A percentile compares a stretch with the other conserved stretches of the same genome.
phyloP scores from a whole-genome alignment of 805 yeast genomes.

The Priceomyces medius region DNA sequence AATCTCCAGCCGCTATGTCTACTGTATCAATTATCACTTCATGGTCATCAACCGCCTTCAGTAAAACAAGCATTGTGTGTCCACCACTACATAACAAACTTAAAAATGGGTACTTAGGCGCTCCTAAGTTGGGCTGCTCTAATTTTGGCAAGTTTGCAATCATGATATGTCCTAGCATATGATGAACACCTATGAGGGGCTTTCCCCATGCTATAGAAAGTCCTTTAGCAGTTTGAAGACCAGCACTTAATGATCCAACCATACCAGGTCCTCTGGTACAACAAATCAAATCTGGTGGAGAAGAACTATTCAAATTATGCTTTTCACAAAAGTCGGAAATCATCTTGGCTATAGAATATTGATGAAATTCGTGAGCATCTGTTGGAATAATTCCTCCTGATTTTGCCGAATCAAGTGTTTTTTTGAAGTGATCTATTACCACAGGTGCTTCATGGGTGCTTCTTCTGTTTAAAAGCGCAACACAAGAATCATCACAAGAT shows the following conservation, averaged over 20 bases:
- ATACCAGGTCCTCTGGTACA: constrained; percentile 97
- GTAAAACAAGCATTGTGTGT: constrained; percentile 82
- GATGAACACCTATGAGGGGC: constrained; percentile 90
- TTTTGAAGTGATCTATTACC: constrained; percentile 57
- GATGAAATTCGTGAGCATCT: constrained; percentile 79
- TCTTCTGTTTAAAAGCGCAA: constrained; percentile 64
- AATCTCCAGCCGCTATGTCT: constrained; percentile 93
- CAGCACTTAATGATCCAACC: constrained; percentile 83
- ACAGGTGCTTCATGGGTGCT: constrained; percentile 38
- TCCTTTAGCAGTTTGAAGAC: constrained; percentile 84
- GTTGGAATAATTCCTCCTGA: constrained; percentile 89
- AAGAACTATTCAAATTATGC: constrained; percentile 25
- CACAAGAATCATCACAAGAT: constrained; percentile 94
- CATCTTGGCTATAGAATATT: constrained; percentile 50
- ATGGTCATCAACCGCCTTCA: constrained; percentile 61
- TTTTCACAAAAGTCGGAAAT: constrained; percentile 44
- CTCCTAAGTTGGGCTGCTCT: constrained; percentile 47
- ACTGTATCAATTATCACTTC: constrained; percentile 69
- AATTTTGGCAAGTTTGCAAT: constrained; percentile 37
- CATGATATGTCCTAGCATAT: constrained; percentile 90
- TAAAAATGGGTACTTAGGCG: constrained; percentile 63
- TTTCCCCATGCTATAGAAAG: constrained; percentile 70
- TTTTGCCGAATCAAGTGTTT: constrained; percentile 61
- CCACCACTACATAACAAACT: constrained; percentile 90
- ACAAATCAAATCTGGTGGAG: constrained; percentile 71